Base-by-base conservation (phyloP, 768 basidiomycete species). In the Mycena kentingensis region DNA sequence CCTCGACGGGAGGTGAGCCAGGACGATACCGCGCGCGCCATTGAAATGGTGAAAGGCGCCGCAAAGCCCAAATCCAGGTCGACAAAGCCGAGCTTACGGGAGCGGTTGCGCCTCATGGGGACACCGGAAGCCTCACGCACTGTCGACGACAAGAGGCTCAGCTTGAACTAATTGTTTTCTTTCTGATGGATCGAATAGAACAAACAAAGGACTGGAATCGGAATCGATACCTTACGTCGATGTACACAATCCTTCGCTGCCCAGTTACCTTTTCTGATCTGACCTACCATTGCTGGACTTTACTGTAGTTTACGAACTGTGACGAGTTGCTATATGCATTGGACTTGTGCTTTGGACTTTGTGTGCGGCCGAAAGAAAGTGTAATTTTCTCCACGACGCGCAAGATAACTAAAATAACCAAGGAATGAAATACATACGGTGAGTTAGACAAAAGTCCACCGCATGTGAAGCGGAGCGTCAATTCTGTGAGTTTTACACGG, bases 71-170 rank as follows among this genome's bases (percentile, higher is more conserved):
- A 54, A 21, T 58, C 62, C 8, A 66, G 64, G 49, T 46, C 64
- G 18, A 65, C 67, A 19, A 42, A 42, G 41, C 66, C 67, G 18
- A 64, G 65, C 18, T 52, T 76, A 19, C 66, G 73, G 22, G 67
- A 72, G 42, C 66, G 62, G 50, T 54, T 75, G 19, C 64, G 71
- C 39, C 66, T 67, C 3, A 59, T 66, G 8, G 69, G 74, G 15
- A 73, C 70, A 18, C 71, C 74, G 3, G 70, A 77, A 54, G 70
- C 70, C 8, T 60, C 70, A 12, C 64, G 73, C 45, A 70, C 67
- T 45, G n/a, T n/a, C n/a, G 70, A 73, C 25, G 66, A 67, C 52
- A 72, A 70, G 43, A 69, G 71, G 25, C 60, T 69, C 34, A 74
- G 69, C 48, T 64, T 75, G 25, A 69, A 73, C 48, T 73, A 43